These are phyloP conservation scores for Trichosporon sp. DNA, from an alignment of 1,284 basidiomycete species.

Conservation along the genomic window DNA sequence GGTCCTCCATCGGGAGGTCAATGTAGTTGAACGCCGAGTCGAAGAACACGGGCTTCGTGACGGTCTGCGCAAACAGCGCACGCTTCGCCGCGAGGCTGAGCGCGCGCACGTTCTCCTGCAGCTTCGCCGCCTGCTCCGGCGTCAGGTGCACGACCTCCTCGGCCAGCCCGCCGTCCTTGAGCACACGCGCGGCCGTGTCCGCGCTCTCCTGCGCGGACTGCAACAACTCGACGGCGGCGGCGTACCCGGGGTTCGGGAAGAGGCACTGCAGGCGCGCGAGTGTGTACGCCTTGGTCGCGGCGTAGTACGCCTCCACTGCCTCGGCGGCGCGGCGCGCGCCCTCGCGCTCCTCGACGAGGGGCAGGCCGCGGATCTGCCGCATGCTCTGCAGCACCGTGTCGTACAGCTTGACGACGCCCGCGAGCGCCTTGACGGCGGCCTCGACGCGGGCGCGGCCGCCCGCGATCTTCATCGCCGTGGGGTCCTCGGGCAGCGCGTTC, in stretches of 20 bases:
- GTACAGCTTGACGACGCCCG: constrained; percentile 79
- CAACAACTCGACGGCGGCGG: constrained; percentile 43
- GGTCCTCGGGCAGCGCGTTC: constrained; percentile 36
- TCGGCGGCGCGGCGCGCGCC: constrained; percentile 73
- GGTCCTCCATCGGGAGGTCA: constrained; percentile 70
- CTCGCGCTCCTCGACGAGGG: constrained; percentile 79
- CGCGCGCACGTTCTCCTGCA: constrained; percentile 55
- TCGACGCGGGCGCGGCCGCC: constrained; percentile 49
- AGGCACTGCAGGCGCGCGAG: constrained; percentile 49
- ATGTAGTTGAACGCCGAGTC: constrained; percentile 92
- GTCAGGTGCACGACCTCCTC: constrained; percentile 36
- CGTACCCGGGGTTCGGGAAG: constrained; percentile 43
- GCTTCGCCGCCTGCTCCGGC: constrained; percentile 50
- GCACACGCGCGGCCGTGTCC: constrained; percentile 28
- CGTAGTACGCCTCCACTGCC: constrained; percentile 66
- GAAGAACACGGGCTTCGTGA: constrained; percentile 84
- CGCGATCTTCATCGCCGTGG: constrained; percentile 33
- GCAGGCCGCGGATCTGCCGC: constrained; percentile 72
- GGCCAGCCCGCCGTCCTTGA: constrained; percentile 27
- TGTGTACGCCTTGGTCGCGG: constrained; percentile 55
- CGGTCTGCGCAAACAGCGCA: constrained; percentile 73
- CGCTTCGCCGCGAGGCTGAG: constrained; percentile 63
- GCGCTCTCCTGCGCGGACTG: constrained; percentile 26
- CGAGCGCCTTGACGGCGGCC: constrained; percentile 59
- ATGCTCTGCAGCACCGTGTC: constrained; percentile 79